Percentiles rank a stretch among this genome's conserved stretches.
phyloP scores from a whole-genome alignment of 257 asterid species.

The Orobanche coerulescens region DNA sequence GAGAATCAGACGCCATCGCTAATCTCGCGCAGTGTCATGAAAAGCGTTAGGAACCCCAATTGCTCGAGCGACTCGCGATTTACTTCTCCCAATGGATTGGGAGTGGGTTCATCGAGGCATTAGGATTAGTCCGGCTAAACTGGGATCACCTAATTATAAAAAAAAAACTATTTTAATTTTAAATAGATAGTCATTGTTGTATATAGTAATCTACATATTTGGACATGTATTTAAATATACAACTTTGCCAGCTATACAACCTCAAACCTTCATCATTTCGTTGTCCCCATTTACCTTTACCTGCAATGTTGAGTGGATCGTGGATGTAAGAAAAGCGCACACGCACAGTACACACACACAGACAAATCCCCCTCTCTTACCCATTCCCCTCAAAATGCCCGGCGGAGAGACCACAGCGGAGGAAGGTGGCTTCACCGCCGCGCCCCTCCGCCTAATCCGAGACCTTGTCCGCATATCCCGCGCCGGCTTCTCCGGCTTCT shows the following conservation, averaged over 20 bases:
- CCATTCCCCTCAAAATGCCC: slow-evolving; percentile 40
- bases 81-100: no score
- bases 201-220: no score
- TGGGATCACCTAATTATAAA: no score
- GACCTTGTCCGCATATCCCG: slow-evolving; percentile 58
- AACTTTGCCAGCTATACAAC: slow-evolving; percentile 28
- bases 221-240: not conserved
- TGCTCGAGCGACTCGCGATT: no score
- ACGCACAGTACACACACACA: not conserved
- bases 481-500: slow-evolving; percentile 62
- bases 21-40: no score
- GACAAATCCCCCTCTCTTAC: slow-evolving; percentile 1
- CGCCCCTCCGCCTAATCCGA: slow-evolving; percentile 49
- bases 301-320: slow-evolving; percentile 25
- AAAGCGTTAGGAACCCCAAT: no score
- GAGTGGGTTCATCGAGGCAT: no score
- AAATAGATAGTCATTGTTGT: no score
- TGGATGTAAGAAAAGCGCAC: slow-evolving; percentile 23
- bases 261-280: slow-evolving; percentile 14
- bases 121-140: no score
- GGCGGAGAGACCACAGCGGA: slow-evolving; percentile 42
- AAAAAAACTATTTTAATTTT: no score
- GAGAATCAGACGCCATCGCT: no score
- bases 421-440: slow-evolving; percentile 23
- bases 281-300: slow-evolving; percentile 30